phyloP scores from a whole-genome alignment of 2,329 filamentous ascomycete species.

The Scorias spongiosa region DNA sequence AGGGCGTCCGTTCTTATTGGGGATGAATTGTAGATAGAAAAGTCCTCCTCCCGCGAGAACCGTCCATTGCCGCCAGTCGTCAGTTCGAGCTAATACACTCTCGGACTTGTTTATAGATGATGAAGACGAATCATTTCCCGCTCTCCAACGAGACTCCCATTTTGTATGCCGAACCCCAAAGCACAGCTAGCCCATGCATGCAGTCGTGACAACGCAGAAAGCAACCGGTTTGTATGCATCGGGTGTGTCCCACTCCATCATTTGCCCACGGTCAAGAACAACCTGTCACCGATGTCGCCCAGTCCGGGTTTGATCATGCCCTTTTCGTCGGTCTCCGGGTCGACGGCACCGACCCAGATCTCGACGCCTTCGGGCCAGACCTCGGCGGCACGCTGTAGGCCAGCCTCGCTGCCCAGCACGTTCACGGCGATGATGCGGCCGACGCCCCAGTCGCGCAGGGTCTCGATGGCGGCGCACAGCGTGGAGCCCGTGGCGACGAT shows the following conservation, averaged over 20 bases:
- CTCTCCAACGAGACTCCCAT: too few species aligned
- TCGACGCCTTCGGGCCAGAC: slow-evolving; percentile 67
- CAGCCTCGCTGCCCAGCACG: slow-evolving; percentile 57
- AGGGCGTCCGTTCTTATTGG: too few species aligned
- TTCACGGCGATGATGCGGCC: slow-evolving; percentile 60
- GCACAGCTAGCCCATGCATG: too few species aligned
- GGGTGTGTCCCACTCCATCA: slow-evolving; percentile 22
- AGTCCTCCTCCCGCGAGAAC: too few species aligned
- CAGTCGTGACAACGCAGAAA: too few species aligned
- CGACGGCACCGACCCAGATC: slow-evolving; percentile 71
- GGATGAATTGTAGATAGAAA: too few species aligned
- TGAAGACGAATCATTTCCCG: too few species aligned
- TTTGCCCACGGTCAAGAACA: slow-evolving; percentile 83
- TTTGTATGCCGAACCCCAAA: too few species aligned
- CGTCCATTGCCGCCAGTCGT: too few species aligned
- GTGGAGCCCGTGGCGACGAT: slow-evolving; percentile 90
- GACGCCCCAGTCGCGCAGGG: slow-evolving; percentile 83
- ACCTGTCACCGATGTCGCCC: slow-evolving; percentile 76
- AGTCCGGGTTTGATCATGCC: slow-evolving; percentile 87
- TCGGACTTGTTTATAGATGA: too few species aligned
- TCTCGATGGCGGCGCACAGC: slow-evolving; percentile 76
- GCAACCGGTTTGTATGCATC: too few species aligned
- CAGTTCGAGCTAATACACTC: too few species aligned
- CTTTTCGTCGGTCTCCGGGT: slow-evolving; percentile 54
- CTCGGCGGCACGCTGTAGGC: slow-evolving; percentile 54